Evolutionary conservation across 768 basidiomycete genomes (phyloP).

Genomic region (Termitomyces sp.): DNA sequence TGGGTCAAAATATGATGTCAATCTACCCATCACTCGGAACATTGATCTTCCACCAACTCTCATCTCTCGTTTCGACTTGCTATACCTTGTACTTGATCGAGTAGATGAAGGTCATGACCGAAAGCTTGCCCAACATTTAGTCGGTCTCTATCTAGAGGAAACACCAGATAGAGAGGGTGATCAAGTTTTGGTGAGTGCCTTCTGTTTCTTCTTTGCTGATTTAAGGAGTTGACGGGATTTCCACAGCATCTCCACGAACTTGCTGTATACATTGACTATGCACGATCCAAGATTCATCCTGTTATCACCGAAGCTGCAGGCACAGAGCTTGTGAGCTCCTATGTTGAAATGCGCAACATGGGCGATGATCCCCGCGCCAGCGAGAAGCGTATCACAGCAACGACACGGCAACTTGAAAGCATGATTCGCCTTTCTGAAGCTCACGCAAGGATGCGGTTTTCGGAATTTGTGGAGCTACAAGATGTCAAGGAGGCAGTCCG

Average conservation of each 20-base stretch:
- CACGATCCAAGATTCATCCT: conserved; percentile 81
- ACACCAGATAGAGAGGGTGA: conserved; percentile 55
- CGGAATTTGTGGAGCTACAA: conserved; percentile 73
- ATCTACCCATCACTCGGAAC: conserved; percentile 89
- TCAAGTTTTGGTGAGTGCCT: conserved; percentile 70
- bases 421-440: conserved; percentile 96
- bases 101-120: conserved; percentile 88
- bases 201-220: neutral
- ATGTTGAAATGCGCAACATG: conserved; percentile 91
- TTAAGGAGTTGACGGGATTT: neutral
- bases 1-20: conserved; percentile 89
- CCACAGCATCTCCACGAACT: conserved; percentile 81
- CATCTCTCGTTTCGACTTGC: conserved; percentile 94
- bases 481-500: conserved; percentile 91
- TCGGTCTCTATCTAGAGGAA: conserved; percentile 92
- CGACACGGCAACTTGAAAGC: conserved; percentile 93
- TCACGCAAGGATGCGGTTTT: conserved; percentile 94
- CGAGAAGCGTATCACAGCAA: conserved; percentile 96
- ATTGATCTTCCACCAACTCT: conserved; percentile 97
- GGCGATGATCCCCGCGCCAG: conserved; percentile 82
- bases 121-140: conserved; percentile 86
- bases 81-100: conserved; percentile 93
- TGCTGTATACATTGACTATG: conserved; percentile 92
- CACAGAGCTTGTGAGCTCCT: conserved; percentile 77
- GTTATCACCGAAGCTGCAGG: conserved; percentile 82